phyloP scores from a whole-genome alignment of 1,284 basidiomycete genomes.

The Puccinia polysora region DNA sequence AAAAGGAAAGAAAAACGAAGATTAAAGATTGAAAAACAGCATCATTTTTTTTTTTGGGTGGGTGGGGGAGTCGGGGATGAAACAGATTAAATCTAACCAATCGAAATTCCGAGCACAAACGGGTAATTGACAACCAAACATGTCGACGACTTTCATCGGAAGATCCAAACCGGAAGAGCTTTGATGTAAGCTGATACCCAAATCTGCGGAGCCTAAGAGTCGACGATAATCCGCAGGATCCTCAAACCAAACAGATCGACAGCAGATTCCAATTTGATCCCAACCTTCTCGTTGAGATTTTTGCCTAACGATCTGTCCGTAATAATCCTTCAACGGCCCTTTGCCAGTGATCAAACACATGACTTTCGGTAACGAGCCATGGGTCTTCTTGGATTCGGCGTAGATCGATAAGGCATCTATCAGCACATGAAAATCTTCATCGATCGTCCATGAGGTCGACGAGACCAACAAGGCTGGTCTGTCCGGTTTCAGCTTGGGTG shows the following conservation, averaged over 20 bases:
- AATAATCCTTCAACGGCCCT: conserved; percentile 69
- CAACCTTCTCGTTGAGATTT: conserved; percentile 67
- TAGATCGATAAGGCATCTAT: conserved; percentile 68
- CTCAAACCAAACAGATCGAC: conserved; percentile 60
- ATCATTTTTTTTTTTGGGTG: too few relatives aligned
- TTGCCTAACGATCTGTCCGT: conserved; percentile 64
- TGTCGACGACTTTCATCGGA: conserved; percentile 99
- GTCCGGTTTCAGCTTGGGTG: conserved; percentile 57
- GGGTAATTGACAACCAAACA: conserved; percentile 93
- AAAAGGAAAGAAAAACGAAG: conserved; percentile 19
- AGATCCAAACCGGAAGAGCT: conserved; percentile 86
- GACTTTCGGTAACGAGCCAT: conserved; percentile 53
- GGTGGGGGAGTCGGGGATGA: conserved; percentile 17
- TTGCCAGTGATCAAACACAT: conserved; percentile 82
- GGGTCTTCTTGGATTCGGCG: conserved; percentile 57
- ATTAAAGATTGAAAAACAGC: neutral
- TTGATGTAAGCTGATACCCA: conserved; percentile 85
- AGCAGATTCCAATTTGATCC: conserved; percentile 61
- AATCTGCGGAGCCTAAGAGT: conserved; percentile 71
- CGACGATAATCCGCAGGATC: conserved; percentile 8
- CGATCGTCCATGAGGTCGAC: conserved; percentile 94
- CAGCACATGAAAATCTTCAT: conserved; percentile 88
- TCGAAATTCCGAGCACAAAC: conserved; percentile 84
- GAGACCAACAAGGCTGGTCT: conserved; percentile 82
- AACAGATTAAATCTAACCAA: conserved; percentile 63